Evolutionary conservation across 768 basidiomycete species (phyloP).

Genomic region (Russula sp.): DNA sequence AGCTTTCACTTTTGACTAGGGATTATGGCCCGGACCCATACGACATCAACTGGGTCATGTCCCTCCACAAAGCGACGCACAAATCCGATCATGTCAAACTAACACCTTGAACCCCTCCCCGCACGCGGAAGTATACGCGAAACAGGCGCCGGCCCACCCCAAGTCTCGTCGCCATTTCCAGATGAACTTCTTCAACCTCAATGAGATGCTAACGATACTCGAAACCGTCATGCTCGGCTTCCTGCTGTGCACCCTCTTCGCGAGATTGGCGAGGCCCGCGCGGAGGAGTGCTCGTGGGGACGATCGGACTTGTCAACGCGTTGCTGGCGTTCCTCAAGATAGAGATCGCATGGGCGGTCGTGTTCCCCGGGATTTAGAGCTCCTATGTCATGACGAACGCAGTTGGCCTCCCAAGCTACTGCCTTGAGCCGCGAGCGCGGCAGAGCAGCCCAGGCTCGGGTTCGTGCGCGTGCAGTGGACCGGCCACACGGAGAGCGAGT

Average conservation of each 20-base stretch:
- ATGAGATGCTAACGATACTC: conserved; percentile 23
- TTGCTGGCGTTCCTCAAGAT: conserved; percentile 8
- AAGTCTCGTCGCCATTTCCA: conserved; percentile 31
- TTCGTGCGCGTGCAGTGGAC: conserved; percentile 42
- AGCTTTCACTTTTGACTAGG: too few relatives aligned
- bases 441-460: conserved; percentile 29
- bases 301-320: conserved; percentile 30
- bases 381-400: conserved; percentile 24
- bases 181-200: conserved; percentile 21
- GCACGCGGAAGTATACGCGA: conserved; percentile 29
- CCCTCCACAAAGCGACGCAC: conserved; percentile 28
- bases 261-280: conserved; percentile 35
- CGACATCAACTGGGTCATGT: conserved; percentile 36
- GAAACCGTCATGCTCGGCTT: conserved; percentile 21
- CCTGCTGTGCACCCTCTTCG: conserved; percentile 28
- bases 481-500: conserved; percentile 31
- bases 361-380: conserved; percentile 12
- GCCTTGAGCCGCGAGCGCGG: conserved; percentile 25
- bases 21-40: conserved; percentile 30
- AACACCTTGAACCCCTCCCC: conserved; percentile 34
- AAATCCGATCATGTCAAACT: conserved; percentile 34
- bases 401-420: conserved; percentile 35
- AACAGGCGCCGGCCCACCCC: conserved; percentile 23
- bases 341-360: conserved; percentile 13
- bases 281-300: conserved; percentile 31